Evolutionary conservation across 257 asterid species (phyloP), one percentile per base, ranked within the genome.

Genomic region (Solanum chmielewskii): DNA sequence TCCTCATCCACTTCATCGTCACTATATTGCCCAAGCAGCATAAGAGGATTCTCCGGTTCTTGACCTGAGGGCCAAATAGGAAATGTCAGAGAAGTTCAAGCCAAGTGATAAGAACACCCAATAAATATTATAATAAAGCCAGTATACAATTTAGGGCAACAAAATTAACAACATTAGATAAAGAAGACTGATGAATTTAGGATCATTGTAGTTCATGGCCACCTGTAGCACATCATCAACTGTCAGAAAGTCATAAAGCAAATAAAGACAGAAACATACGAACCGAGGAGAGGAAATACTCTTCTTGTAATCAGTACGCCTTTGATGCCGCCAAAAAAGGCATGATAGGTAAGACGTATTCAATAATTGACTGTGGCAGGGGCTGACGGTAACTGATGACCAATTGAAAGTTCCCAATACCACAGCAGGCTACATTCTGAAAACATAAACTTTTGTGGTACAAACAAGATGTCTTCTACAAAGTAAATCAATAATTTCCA

Each of bases 381-480:
- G 94, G 90, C 91, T 90, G 94, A 87, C 70, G 94, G 89, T 89
- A 94, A 89, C 96, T 88, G 96, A 92, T 92, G 93, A 92, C 94
- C 94, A 90, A 90, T 89, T 91, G 97, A 94, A 86, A 89, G 98
- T 93, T 92, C 98, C 95, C 98, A 95, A 89, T 92, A 94, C 98
- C 98, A 97, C 97, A 95, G 98, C 99, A 93, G 90, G 94, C 98
- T 94, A 94, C 95, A 93, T 91, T 89, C 95, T 94, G 97, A 90
- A 89, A 91, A 94, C 92, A 93, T 91, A 90, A 86, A 71, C 91
- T 92, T 97, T 89, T 87, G 89, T 90, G 90, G 91, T 86, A 92
- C 98, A 93, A 95, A 94, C 89, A 94, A 93, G 92, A 95, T 90
- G 90, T 86, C 97, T 92, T 92, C 94, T 83, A 93, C 94, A 93